Percentiles rank a stretch among this genome's conserved stretches.
phyloP scores from a whole-genome alignment of 768 basidiomycete species.

The Leccinum variicolor region DNA sequence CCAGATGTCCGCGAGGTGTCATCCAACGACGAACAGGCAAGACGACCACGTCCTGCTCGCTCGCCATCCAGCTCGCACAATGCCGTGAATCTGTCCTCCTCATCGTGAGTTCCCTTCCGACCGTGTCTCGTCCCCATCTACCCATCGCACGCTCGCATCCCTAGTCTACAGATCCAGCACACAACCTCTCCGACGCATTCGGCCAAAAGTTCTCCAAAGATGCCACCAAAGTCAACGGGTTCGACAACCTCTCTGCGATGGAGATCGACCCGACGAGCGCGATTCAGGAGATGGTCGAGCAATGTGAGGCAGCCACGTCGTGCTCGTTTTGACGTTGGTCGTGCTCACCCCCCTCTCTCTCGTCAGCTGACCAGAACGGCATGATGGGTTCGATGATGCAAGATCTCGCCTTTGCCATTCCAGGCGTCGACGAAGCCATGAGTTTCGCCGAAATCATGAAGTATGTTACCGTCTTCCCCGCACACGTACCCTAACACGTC shows the following conservation, averaged over 20 bases:
- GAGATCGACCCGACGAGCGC: conserved; percentile 98
- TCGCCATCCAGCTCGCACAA: conserved; percentile 93
- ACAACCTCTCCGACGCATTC: conserved; percentile 98
- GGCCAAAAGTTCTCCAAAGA: conserved; percentile 99
- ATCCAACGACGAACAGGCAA: conserved; percentile 57
- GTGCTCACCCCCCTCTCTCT: neutral
- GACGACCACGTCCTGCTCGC: conserved; percentile 95
- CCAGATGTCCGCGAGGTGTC: neutral
- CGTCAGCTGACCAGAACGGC: conserved; percentile 75
- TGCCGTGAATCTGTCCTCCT: conserved; percentile 93
- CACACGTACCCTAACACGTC: neutral
- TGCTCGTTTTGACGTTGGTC: neutral
- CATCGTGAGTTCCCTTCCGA: conserved; percentile 59
- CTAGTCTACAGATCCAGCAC: conserved; percentile 98
- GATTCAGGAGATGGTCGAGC: conserved; percentile 99
- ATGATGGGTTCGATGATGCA: conserved; percentile 99
- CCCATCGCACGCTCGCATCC: neutral
- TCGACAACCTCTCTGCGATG: conserved; percentile 96
- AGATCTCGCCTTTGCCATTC: conserved; percentile 97
- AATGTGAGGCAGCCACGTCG: conserved; percentile 52
- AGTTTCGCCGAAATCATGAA: conserved; percentile 99
- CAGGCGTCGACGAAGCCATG: conserved; percentile 99
- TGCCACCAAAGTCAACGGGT: conserved; percentile 96
- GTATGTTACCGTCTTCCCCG: conserved; percentile 36
- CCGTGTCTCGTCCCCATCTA: neutral